These are phyloP conservation scores for Chlorella sp. DNA, from an alignment of 139 green algal genomes.

Conservation along the genomic window DNA sequence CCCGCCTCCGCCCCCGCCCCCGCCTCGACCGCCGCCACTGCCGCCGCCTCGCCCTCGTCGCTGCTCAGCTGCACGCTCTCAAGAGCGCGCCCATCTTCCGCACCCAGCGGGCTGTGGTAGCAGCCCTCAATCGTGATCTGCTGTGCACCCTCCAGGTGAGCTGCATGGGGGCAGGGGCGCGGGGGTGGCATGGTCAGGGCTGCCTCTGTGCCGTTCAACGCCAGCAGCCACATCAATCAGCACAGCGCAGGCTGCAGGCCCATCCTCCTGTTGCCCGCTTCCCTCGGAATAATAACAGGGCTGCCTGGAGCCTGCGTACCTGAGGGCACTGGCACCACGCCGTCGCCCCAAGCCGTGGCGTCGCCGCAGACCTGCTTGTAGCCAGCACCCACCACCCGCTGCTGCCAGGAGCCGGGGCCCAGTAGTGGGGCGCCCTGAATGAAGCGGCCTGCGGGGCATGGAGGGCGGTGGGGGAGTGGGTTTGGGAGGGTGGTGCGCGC, in stretches of 20 bases:
- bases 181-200: background rate
- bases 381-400: constrained; percentile 74
- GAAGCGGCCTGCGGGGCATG: constrained; percentile 67
- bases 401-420: constrained; percentile 42
- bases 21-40: constrained; percentile 1
- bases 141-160: constrained; percentile 48
- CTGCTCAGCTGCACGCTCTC: constrained; percentile 16
- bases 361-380: constrained; percentile 91
- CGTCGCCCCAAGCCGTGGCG: constrained; percentile 81
- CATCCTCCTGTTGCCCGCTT: too few relatives aligned
- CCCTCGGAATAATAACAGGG: too few relatives aligned
- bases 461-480: background rate
- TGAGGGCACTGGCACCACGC: constrained; percentile 76
- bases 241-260: too few relatives aligned
- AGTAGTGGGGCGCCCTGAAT: constrained; percentile 67
- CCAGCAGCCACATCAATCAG: too few relatives aligned
- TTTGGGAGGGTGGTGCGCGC: background rate
- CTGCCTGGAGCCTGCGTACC: background rate
- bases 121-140: constrained; percentile 50
- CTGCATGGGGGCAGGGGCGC: background rate
- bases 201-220: too few relatives aligned
- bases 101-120: constrained; percentile 45
- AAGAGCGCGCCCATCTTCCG: constrained; percentile 8
- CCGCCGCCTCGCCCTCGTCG: constrained; percentile 20
- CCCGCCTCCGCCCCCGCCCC: too few relatives aligned